Evolutionary conservation across 345 rosid genomes (phyloP).

Genomic region (Murraya koenigii): DNA sequence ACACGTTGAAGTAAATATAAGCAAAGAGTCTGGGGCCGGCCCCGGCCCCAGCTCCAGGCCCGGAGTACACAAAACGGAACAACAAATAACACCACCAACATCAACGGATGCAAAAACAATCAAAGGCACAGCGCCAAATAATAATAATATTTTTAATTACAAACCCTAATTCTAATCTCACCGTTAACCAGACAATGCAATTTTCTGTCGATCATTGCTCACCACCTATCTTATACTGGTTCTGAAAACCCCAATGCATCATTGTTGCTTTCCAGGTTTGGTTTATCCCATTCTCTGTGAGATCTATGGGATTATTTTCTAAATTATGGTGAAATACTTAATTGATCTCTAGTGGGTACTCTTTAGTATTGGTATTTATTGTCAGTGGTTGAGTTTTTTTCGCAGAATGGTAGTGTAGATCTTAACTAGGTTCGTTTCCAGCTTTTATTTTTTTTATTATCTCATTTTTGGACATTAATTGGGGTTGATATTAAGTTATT

Average conservation of each 20-base stretch:
- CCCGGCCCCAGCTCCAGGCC: too few relatives aligned
- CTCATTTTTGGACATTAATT: neutral
- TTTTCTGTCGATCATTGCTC: neutral
- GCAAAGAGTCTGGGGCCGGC: neutral
- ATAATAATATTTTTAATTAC: neutral
- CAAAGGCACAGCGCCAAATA: neutral
- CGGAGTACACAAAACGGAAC: too few relatives aligned
- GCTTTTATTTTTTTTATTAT: neutral
- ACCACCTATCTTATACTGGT: neutral
- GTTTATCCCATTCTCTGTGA: neutral
- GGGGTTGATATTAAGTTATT: neutral
- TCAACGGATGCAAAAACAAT: neutral
- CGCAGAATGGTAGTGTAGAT: slow-evolving; percentile 6
- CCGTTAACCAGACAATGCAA: neutral
- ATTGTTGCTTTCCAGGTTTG: neutral
- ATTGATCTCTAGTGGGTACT: neutral
- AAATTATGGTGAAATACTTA: neutral
- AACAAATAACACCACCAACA: neutral
- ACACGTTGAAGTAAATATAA: slow-evolving; percentile 9
- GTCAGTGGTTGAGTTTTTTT: neutral
- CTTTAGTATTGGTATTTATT: neutral
- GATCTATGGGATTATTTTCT: slow-evolving; percentile 20
- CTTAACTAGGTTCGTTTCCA: neutral
- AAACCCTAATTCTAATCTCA: slow-evolving; percentile 2
- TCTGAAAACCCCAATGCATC: neutral